phyloP scores from a whole-genome alignment of 345 rosid genomes.

The Balakata baccata region DNA sequence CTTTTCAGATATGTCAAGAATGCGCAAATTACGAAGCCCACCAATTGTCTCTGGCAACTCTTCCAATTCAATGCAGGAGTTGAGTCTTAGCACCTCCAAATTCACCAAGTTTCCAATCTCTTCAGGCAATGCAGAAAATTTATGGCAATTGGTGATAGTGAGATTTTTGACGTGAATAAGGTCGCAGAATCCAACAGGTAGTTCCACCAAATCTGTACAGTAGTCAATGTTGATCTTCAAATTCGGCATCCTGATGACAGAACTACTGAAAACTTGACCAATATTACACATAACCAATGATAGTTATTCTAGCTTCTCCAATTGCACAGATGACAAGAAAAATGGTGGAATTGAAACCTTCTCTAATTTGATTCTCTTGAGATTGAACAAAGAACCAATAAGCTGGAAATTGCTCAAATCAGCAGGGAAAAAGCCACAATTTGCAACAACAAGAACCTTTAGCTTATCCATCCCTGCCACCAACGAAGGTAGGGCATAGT shows the following conservation, averaged over 20 bases:
- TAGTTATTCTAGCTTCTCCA: conserved; percentile 22
- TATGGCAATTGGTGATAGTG: conserved; percentile 28
- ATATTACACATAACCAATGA: conserved; percentile 31
- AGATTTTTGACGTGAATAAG: conserved; percentile 17
- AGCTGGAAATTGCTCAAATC: conserved; percentile 35
- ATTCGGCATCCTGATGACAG: conserved; percentile 12
- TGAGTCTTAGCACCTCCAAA: conserved; percentile 27
- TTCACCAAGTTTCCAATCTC: conserved; percentile 23
- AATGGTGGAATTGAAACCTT: conserved; percentile 22
- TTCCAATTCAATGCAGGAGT: conserved; percentile 21
- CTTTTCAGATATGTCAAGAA: conserved; percentile 26
- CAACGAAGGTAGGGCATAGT: conserved; percentile 44
- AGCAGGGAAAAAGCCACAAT: conserved; percentile 31
- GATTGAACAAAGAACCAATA: conserved; percentile 20
- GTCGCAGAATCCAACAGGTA: conserved; percentile 23
- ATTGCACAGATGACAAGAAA: background rate
- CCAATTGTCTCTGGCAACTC: conserved; percentile 26
- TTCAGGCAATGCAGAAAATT: conserved; percentile 20
- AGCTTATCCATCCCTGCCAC: conserved; percentile 41
- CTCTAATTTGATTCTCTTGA: conserved; percentile 31
- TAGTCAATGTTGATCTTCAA: conserved; percentile 28
- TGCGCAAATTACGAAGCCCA: conserved; percentile 19
- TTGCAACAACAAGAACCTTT: conserved; percentile 46
- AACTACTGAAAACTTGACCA: conserved; percentile 17
- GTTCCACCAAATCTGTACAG: conserved; percentile 29